Base-by-base conservation (phyloP, 108 stramenopile species). In the Nitzschia sp. region DNA sequence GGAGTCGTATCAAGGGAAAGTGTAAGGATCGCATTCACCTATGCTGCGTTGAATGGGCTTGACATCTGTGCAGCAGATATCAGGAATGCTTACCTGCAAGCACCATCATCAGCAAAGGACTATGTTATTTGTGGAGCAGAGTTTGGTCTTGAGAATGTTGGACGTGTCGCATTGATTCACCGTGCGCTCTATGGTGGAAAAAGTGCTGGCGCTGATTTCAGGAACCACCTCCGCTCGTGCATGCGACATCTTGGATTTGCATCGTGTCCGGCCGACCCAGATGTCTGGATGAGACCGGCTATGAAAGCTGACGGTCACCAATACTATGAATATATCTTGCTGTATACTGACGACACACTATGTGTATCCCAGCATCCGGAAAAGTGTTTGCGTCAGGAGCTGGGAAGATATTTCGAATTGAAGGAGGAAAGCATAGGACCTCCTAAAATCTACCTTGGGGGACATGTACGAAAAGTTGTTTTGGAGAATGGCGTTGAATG, bases 151-250 rank as follows among this genome's bases (percentile, higher is more conserved):
- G n/a, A n/a, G n/a, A n/a, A n/a, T n/a, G n/a, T n/a, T n/a, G n/a
- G n/a, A n/a, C n/a, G 67, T n/a, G 13, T 45, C 13, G 79, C 80
- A 0, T 24, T 80, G 0, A 83, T 85, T 36, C 38, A 29, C 27
- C 68, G 82, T 27, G 82, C 84, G 3, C 46, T 89, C 25, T 88
- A 88, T 71, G 87, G 86, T 2, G 53, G 57, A 0, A 78, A 82
- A 59, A 36, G 47, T 15, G 70, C 77, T 32, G 86, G 78, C 23
- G n/a, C 34, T 31, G 77, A 70, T 53, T 88, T 77, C 54, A 48
- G 86, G 58, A 54, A 63, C 49, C 84, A 85, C 70, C 53, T 75
- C 15, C 18, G 53, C 1, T 60, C 28, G 21, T 77, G 74, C 47
- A 81, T 85, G 80, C 13, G 46, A 6, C 42, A 76, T 33, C 55